Percentiles rank a stretch among this genome's conserved stretches.
These are phyloP conservation scores for Cenococcum geophilum DNA, from an alignment of 495 filamentous ascomycete genomes.

Conservation along the genomic window DNA sequence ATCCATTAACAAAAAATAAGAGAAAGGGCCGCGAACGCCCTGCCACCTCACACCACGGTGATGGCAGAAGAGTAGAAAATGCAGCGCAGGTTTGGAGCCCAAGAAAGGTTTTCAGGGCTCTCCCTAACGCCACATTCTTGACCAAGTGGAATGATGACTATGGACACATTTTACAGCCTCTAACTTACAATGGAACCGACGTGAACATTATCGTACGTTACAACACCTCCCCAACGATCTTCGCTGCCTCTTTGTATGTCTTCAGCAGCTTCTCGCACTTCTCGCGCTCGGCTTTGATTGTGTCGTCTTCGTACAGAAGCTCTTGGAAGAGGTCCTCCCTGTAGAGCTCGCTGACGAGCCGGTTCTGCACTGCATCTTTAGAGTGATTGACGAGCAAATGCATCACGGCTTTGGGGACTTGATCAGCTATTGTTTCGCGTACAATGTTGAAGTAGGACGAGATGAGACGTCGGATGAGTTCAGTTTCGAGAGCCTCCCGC, in stretches of 20 bases:
- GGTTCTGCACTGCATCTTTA: slow-evolving; percentile 95
- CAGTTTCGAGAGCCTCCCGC: slow-evolving; percentile 92
- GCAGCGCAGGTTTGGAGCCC: background rate
- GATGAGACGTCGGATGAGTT: slow-evolving; percentile 92
- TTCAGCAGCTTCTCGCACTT: slow-evolving; percentile 93
- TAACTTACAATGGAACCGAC: background rate
- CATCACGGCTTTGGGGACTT: slow-evolving; percentile 98
- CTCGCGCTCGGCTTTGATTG: slow-evolving; percentile 91
- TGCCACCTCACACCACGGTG: background rate
- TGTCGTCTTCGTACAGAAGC: slow-evolving; percentile 93
- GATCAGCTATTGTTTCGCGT: slow-evolving; percentile 91
- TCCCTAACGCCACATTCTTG: background rate
- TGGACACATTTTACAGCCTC: slow-evolving; percentile 1
- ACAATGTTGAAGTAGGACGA: slow-evolving; percentile 99
- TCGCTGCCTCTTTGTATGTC: slow-evolving; percentile 94
- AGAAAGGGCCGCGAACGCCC: background rate
- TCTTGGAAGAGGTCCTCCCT: slow-evolving; percentile 90
- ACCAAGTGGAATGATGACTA: slow-evolving; percentile 10
- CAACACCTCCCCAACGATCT: slow-evolving; percentile 94
- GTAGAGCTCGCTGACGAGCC: slow-evolving; percentile 91
- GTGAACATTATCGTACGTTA: slow-evolving; percentile 38
- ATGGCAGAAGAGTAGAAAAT: background rate
- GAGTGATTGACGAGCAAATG: slow-evolving; percentile 96
- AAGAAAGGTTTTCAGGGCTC: background rate
- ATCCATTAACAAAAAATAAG: background rate